Percentiles rank a stretch among this genome's conserved stretches.
These are phyloP conservation scores for Parascedosporium putredinis DNA, from an alignment of 2,329 filamentous ascomycete species.

Conservation along the genomic window DNA sequence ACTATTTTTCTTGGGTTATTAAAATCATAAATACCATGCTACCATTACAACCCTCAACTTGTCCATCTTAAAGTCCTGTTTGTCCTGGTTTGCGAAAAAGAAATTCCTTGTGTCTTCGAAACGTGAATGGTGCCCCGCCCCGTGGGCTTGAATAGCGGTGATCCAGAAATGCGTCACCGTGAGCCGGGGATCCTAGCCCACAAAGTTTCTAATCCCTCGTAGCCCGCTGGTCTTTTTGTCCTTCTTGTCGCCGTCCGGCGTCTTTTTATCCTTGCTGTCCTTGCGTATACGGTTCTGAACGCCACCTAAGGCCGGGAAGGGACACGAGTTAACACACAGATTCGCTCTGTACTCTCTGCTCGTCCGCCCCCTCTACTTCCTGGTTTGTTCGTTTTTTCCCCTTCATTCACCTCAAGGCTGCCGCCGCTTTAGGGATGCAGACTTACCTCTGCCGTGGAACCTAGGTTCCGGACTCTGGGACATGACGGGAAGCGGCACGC, in stretches of 20 bases:
- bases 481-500: neutral
- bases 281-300: slow-evolving; percentile 37
- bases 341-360: no score
- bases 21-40: no score
- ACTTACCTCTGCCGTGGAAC: slow-evolving; percentile 36
- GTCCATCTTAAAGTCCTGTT: neutral
- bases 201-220: slow-evolving; percentile 24
- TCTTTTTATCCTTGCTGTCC: slow-evolving; percentile 36
- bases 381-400: no score
- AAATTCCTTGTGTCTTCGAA: neutral
- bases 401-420: neutral
- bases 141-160: no score
- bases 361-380: no score
- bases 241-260: slow-evolving; percentile 29
- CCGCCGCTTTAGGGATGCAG: neutral
- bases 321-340: no score
- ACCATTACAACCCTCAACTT: neutral
- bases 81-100: neutral
- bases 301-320: slow-evolving; percentile 34
- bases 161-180: no score
- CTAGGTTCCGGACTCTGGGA: slow-evolving; percentile 24
- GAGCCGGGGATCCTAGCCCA: no score
- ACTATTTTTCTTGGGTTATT: neutral
- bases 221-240: slow-evolving; percentile 25
- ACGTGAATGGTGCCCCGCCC: no score